phyloP scores from a whole-genome alignment of 2,329 filamentous ascomycete species.

The Talaromyces pinophilus region DNA sequence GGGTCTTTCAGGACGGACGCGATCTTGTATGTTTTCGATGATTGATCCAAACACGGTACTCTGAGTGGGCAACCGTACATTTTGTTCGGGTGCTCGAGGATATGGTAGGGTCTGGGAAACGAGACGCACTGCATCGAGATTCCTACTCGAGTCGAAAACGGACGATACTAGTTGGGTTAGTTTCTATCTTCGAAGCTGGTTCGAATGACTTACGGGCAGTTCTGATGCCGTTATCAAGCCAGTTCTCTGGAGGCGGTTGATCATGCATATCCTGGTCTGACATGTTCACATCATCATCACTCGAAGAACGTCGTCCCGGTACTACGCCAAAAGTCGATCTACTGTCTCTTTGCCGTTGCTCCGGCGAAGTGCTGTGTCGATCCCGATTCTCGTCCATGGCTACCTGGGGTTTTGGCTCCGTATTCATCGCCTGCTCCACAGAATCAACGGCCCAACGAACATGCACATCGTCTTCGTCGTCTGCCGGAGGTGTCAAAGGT shows the following conservation, averaged over 20 bases:
- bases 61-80: slow-evolving; percentile 32
- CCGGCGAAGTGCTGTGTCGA: slow-evolving; percentile 32
- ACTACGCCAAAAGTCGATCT: slow-evolving; percentile 35
- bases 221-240: slow-evolving; percentile 42
- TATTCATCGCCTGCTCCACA: slow-evolving; percentile 32
- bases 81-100: slow-evolving; percentile 44
- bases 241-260: slow-evolving; percentile 34
- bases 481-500: slow-evolving; percentile 43
- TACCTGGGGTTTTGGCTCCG: slow-evolving; percentile 30
- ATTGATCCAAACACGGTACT: slow-evolving; percentile 55
- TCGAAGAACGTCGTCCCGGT: slow-evolving; percentile 33
- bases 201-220: slow-evolving; percentile 35
- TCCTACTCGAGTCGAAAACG: slow-evolving; percentile 38
- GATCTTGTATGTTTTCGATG: slow-evolving; percentile 57
- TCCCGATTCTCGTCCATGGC: slow-evolving; percentile 36
- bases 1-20: slow-evolving; percentile 52
- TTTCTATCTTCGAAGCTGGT: neutral
- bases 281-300: slow-evolving; percentile 34
- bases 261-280: slow-evolving; percentile 24
- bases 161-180: slow-evolving; percentile 36
- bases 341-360: slow-evolving; percentile 32
- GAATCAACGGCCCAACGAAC: slow-evolving; percentile 41
- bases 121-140: slow-evolving; percentile 54
- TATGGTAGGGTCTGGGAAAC: slow-evolving; percentile 63
- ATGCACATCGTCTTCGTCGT: slow-evolving; percentile 40